These are phyloP conservation scores for Erodium maritimum DNA, from an alignment of 345 rosid genomes.

Conservation along the genomic window DNA sequence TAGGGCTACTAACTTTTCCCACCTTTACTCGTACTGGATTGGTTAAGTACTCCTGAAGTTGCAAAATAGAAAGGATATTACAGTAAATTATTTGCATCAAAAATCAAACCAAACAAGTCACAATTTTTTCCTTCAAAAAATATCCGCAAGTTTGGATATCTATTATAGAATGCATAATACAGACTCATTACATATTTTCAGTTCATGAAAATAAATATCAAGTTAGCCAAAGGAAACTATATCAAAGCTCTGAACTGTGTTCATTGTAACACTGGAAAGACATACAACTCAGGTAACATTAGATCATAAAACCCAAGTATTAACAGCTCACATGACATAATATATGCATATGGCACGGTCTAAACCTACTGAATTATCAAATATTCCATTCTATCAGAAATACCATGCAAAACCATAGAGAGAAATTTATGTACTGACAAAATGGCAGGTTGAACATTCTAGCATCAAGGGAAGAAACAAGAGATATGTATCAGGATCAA, in stretches of 20 bases:
- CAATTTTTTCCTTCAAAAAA: neutral
- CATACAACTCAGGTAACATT: neutral
- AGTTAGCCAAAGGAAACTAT: neutral
- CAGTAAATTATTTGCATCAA: neutral
- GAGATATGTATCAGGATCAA: neutral
- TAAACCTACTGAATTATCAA: neutral
- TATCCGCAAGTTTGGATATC: neutral
- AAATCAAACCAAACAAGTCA: neutral
- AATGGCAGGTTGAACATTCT: neutral
- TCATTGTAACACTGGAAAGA: neutral
- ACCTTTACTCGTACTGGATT: constrained; percentile 30
- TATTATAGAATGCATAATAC: neutral
- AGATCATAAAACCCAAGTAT: neutral
- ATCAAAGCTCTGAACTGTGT: neutral
- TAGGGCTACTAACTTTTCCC: constrained; percentile 33
- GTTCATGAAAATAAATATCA: neutral
- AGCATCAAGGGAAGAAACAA: too few species aligned
- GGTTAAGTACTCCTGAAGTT: constrained; percentile 27
- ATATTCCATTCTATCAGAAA: neutral
- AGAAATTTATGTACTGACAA: too few species aligned
- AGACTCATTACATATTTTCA: neutral
- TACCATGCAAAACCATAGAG: neutral
- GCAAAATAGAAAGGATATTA: neutral
- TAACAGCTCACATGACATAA: neutral
- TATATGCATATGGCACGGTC: neutral